Evolutionary conservation across 2,329 filamentous ascomycete species (phyloP).

Genomic region (Dactylellina parvicollis): DNA sequence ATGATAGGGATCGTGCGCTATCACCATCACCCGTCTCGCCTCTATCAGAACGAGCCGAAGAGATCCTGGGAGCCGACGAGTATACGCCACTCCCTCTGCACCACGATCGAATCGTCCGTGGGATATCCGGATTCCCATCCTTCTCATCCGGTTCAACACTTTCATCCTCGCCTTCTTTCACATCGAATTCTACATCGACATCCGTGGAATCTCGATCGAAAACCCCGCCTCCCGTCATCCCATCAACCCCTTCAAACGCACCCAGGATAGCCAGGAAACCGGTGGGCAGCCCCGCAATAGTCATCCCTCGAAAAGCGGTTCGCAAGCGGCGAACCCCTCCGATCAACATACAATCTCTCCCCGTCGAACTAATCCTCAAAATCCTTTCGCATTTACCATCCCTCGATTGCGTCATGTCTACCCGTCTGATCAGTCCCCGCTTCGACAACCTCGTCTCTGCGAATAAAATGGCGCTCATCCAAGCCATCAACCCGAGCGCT

Average conservation of each 20-base stretch:
- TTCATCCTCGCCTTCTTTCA: slow-evolving; percentile 45
- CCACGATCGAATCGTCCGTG: slow-evolving; percentile 23
- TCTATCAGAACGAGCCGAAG: slow-evolving; percentile 44
- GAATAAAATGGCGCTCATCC: slow-evolving; percentile 34
- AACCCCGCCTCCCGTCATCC: slow-evolving; percentile 29
- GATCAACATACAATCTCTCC: slow-evolving; percentile 31
- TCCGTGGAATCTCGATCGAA: slow-evolving; percentile 49
- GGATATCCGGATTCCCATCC: slow-evolving; percentile 46
- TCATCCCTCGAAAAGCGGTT: slow-evolving; percentile 43
- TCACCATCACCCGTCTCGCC: slow-evolving; percentile 45
- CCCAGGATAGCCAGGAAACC: slow-evolving; percentile 40
- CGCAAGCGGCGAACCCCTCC: slow-evolving; percentile 18
- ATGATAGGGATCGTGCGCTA: slow-evolving; percentile 9
- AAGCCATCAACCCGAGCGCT: slow-evolving; percentile 37
- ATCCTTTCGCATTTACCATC: slow-evolving; percentile 45
- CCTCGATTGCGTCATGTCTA: slow-evolving; percentile 43
- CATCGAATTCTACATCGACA: slow-evolving; percentile 48
- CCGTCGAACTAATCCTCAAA: slow-evolving; percentile 39
- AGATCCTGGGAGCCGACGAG: slow-evolving; percentile 27
- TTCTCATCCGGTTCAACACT: slow-evolving; percentile 47
- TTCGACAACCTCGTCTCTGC: slow-evolving; percentile 40
- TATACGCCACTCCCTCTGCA: slow-evolving; percentile 45
- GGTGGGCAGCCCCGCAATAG: slow-evolving; percentile 15
- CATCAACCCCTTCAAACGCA: slow-evolving; percentile 23
- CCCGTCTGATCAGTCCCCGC: slow-evolving; percentile 22